These are phyloP conservation scores for Nannizzia gypsea DNA, from an alignment of 2,329 filamentous ascomycete species.

Conservation along the genomic window DNA sequence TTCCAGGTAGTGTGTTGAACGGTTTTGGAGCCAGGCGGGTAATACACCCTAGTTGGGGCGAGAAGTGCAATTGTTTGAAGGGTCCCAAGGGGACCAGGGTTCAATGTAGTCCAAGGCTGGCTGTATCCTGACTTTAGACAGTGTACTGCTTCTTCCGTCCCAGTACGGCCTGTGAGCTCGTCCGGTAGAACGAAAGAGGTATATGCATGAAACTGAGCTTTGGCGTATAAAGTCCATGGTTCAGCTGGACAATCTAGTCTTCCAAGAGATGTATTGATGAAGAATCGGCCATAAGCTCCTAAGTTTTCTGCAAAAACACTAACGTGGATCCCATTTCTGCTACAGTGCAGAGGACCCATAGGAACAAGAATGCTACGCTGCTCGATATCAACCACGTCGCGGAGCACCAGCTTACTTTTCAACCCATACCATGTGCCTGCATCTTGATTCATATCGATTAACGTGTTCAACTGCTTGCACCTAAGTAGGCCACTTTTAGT, in stretches of 20 bases:
- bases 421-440: conserved; percentile 42
- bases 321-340: conserved; percentile 21
- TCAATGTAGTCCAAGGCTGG: conserved; percentile 12
- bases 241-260: conserved; percentile 34
- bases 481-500: conserved; percentile 20
- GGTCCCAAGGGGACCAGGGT: neutral
- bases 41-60: conserved; percentile 32
- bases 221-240: conserved; percentile 8
- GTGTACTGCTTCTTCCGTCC: conserved; percentile 16
- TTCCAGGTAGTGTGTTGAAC: conserved; percentile 40
- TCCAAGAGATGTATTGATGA: conserved; percentile 40
- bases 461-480: conserved; percentile 43
- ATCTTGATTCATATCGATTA: conserved; percentile 36
- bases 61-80: conserved; percentile 17
- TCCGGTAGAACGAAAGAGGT: conserved; percentile 22
- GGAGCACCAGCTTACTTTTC: conserved; percentile 39
- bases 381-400: conserved; percentile 4
- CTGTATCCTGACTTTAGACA: conserved; percentile 10
- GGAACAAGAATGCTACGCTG: conserved; percentile 32
- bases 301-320: conserved; percentile 26
- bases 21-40: conserved; percentile 29
- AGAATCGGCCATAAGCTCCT: conserved; percentile 33
- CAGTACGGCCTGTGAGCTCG: conserved; percentile 19
- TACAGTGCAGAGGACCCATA: conserved; percentile 22
- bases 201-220: conserved; percentile 23